phyloP scores from a whole-genome alignment of 1,284 basidiomycete species.

The Pseudozyma sp. region DNA sequence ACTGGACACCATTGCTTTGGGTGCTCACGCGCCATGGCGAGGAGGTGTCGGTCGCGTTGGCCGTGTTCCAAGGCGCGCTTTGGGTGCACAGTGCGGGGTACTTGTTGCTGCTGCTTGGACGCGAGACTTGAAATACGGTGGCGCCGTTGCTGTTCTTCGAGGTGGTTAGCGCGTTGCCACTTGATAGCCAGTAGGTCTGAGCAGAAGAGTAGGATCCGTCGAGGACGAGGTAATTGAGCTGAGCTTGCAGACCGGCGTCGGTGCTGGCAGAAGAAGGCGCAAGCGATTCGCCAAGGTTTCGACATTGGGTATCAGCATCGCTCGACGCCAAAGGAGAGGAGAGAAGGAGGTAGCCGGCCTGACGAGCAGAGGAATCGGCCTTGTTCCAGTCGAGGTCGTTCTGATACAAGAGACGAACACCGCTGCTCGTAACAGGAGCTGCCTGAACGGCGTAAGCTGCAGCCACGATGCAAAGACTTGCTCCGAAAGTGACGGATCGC shows the following conservation, averaged over 20 bases:
- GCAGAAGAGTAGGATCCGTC: constrained; percentile 21
- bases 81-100: constrained; percentile 41
- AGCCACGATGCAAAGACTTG: constrained; percentile 3
- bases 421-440: constrained; percentile 9
- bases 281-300: constrained; percentile 38
- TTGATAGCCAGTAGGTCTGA: constrained; percentile 31
- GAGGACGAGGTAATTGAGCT: constrained; percentile 30
- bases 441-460: constrained; percentile 7
- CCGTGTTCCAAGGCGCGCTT: constrained; percentile 27
- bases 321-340: constrained; percentile 16
- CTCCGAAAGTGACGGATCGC: constrained; percentile 1
- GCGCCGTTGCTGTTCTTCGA: constrained; percentile 1
- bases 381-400: constrained; percentile 55
- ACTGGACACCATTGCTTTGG: constrained; percentile 31
- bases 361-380: constrained; percentile 28
- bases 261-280: constrained; percentile 17
- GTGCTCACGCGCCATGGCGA: constrained; percentile 22
- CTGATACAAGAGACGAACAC: constrained; percentile 51
- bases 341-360: constrained; percentile 50
- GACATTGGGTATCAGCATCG: constrained; percentile 40
- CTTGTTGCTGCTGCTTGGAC: constrained; percentile 9
- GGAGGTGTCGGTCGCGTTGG: constrained; percentile 35
- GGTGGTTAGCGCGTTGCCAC: constrained; percentile 11
- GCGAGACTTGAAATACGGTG: constrained; percentile 1
- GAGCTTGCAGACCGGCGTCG: constrained; percentile 32